phyloP scores from a whole-genome alignment of 2,329 filamentous ascomycete species.

The Paraphoma chrysanthemicola region DNA sequence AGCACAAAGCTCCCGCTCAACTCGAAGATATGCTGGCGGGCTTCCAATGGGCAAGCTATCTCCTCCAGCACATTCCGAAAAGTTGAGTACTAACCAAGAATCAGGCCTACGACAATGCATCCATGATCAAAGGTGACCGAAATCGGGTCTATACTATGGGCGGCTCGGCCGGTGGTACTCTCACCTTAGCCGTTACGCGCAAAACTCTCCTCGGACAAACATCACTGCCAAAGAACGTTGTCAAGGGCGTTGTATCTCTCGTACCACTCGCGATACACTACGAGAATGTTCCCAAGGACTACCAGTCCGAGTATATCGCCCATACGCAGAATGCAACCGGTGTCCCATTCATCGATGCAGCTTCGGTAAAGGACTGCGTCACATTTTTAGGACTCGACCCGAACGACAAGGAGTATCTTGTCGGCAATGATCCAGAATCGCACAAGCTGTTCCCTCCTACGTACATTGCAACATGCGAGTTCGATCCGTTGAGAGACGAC shows the following conservation, averaged over 20 bases:
- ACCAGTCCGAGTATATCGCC: not conserved
- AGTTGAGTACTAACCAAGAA: not conserved
- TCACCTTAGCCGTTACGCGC: not conserved
- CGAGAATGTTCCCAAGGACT: not conserved
- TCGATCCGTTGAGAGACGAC: not conserved
- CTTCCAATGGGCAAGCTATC: not conserved
- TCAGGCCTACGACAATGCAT: not conserved
- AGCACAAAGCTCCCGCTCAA: not conserved
- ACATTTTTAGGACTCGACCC: not conserved
- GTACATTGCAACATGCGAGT: not conserved
- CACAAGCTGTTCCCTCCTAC: not conserved
- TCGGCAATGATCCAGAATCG: not conserved
- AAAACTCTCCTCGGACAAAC: not conserved
- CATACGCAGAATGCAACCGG: not conserved
- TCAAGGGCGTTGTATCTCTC: not conserved
- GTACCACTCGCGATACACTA: not conserved
- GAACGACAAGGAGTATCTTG: not conserved
- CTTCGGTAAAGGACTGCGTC: not conserved
- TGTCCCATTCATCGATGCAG: not conserved
- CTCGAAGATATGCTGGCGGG: not conserved
- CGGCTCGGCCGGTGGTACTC: not conserved
- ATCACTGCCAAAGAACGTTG: not conserved
- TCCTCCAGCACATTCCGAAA: not conserved
- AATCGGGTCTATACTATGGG: not conserved
- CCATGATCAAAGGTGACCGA: not conserved